A percentile compares a stretch with the other conserved stretches of the same genome.
phyloP scores from a whole-genome alignment of 192 early-diverging fungal genomes.

The Borealophlyctis nickersoniae region DNA sequence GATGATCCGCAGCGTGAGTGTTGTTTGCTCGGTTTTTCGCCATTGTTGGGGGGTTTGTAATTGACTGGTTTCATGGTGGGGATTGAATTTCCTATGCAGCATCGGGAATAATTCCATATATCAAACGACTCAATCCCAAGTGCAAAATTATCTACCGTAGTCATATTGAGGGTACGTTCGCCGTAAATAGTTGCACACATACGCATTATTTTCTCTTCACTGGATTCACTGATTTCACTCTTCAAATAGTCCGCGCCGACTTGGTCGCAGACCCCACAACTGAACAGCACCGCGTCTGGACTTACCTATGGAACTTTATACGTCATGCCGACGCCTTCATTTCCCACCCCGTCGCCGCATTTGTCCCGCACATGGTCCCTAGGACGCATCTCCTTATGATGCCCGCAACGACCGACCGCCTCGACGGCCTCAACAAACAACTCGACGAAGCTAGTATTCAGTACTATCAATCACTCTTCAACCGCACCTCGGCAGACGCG shows the following conservation, averaged over 20 bases:
- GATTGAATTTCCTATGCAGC: slow-evolving; percentile 11
- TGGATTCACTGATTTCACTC: neutral
- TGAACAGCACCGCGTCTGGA: slow-evolving; percentile 68
- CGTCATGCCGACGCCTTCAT: slow-evolving; percentile 72
- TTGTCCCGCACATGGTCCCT: slow-evolving; percentile 71
- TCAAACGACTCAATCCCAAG: slow-evolving; percentile 64
- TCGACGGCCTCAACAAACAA: slow-evolving; percentile 81
- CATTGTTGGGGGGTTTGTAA: neutral
- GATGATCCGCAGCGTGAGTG: slow-evolving; percentile 72
- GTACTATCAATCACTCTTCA: slow-evolving; percentile 64
- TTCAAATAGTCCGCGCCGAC: slow-evolving; percentile 58
- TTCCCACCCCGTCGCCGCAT: slow-evolving; percentile 69
- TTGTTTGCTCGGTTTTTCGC: neutral
- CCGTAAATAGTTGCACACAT: no score
- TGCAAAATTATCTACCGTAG: slow-evolving; percentile 76
- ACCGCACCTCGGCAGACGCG: slow-evolving; percentile 71
- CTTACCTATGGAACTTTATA: slow-evolving; percentile 73
- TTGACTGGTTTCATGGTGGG: slow-evolving; percentile 8
- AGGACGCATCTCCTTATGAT: slow-evolving; percentile 60
- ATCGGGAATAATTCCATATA: slow-evolving; percentile 74
- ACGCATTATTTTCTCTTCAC: slow-evolving; percentile 5
- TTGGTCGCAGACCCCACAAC: slow-evolving; percentile 64
- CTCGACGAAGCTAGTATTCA: slow-evolving; percentile 48
- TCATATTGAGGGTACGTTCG: slow-evolving; percentile 65
- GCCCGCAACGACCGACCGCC: slow-evolving; percentile 72